phyloP scores from a whole-genome alignment of 768 basidiomycete species.

The Hericium erinaceus region DNA sequence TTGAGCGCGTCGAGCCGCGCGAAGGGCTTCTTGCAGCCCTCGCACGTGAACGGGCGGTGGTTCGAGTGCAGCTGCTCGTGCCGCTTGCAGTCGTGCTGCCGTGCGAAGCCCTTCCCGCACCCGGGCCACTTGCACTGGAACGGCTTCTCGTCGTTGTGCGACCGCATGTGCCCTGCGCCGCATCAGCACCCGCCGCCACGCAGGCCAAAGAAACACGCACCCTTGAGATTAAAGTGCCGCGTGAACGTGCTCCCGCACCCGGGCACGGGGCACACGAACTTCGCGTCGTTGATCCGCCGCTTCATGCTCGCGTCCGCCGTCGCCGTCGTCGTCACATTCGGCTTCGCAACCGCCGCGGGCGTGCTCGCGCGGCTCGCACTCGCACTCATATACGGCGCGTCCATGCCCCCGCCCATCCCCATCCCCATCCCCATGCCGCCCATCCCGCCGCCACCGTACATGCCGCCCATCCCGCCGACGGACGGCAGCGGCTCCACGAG shows the following conservation, averaged over 20 bases:
- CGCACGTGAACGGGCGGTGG: constrained; percentile 85
- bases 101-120: constrained; percentile 87
- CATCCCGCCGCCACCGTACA: neutral
- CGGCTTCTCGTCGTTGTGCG: constrained; percentile 90
- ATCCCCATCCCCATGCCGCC: constrained; percentile 2
- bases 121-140: constrained; percentile 94
- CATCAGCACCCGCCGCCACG: neutral
- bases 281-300: constrained; percentile 81
- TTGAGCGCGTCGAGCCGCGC: constrained; percentile 93
- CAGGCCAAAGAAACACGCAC: constrained; percentile 25
- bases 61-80: constrained; percentile 94
- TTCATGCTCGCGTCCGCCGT: constrained; percentile 83
- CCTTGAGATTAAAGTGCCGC: constrained; percentile 88
- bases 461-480: neutral
- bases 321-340: constrained; percentile 84
- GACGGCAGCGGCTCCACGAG: constrained; percentile 41
- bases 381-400: constrained; percentile 1
- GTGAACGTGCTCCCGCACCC: constrained; percentile 98
- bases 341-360: constrained; percentile 39
- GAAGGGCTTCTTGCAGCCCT: constrained; percentile 89
- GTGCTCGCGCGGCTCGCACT: constrained; percentile 11
- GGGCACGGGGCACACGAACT: constrained; percentile 84
- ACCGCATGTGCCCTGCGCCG: constrained; percentile 74
- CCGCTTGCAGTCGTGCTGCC: constrained; percentile 94
- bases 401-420: constrained; percentile 3